Percentiles rank a stretch among this genome's conserved stretches.
Evolutionary conservation across 164 flowering plant species (phyloP).

Genomic region (Stephania yunnanensis): DNA sequence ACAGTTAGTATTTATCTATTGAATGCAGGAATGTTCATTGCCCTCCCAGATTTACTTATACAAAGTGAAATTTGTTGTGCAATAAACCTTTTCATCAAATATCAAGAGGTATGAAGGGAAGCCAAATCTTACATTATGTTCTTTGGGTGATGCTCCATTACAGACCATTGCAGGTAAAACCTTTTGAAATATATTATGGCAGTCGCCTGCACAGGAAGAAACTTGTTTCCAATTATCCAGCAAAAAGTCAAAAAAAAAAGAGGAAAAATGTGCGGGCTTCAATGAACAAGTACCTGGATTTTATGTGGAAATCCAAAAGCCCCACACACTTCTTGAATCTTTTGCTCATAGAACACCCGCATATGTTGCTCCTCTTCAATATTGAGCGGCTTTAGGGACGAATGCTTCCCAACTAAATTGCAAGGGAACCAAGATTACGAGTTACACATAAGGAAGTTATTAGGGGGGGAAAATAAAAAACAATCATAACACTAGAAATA

Average conservation of each 20-base stretch:
- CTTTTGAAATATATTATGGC: slow-evolving; percentile 91
- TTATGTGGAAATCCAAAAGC: slow-evolving; percentile 91
- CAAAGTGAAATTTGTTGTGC: not conserved
- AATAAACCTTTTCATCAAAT: not conserved
- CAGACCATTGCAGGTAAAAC: slow-evolving; percentile 94
- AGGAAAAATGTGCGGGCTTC: slow-evolving; percentile 1
- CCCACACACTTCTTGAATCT: slow-evolving; percentile 90
- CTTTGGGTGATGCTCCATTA: slow-evolving; percentile 98
- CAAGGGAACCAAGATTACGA: not conserved
- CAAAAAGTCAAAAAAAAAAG: not conserved
- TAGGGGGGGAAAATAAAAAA: not conserved
- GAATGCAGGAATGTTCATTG: not conserved
- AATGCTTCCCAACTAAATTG: slow-evolving; percentile 54
- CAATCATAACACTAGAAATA: not conserved
- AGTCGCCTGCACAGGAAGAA: slow-evolving; percentile 63
- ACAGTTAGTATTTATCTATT: not conserved
- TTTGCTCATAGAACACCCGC: slow-evolving; percentile 77
- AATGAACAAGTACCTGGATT: slow-evolving; percentile 59
- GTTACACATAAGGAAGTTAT: not conserved
- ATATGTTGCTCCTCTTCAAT: slow-evolving; percentile 77
- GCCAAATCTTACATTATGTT: slow-evolving; percentile 60
- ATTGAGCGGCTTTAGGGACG: slow-evolving; percentile 74
- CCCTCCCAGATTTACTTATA: not conserved
- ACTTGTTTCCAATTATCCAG: not conserved
- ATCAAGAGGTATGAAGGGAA: not conserved